Evolutionary conservation across 2,329 filamentous ascomycete genomes (phyloP), one percentile per base, ranked within the genome.

Genomic region (Xylariaceae sp.): DNA sequence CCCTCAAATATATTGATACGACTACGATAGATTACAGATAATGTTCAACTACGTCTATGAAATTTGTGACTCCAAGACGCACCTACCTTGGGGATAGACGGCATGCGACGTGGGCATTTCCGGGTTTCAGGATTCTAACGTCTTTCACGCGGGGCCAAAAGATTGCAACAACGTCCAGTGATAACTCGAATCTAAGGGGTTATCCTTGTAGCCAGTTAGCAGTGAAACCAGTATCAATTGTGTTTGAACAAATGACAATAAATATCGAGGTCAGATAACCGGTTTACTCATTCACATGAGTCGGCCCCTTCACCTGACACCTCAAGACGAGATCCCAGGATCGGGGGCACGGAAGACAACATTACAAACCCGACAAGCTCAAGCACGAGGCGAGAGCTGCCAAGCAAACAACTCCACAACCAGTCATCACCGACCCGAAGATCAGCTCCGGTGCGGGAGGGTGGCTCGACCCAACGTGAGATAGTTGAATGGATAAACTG

Each of bases 401-500:
- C 53, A 59, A 59, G 17, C 6, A 55, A 62, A 62, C 62, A 79
- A 85, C 84, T 87, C 79, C 83, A 87, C 84, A 83, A 87, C 84
- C 75, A 62, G 66, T 87, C 83, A 73, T 87, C 66, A 70, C 74
- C 66, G 59, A 59, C 64, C 51, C 54, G 52, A 57, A 56, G 64
- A 61, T 55, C 63, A 52, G 58, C 79, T 88, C 70, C 63, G 78
- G 83, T 86, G 79, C 64, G 83, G 78, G 75, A 87, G 85, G 70
- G 78, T 80, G 76, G 78, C 81, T 85, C 72, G 83, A 82, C 71
- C 63, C 68, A 67, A 47, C 65, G 75, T 72, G 75, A 74, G 64
- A 72, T 85, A 74, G 79, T 83, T 76, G 81, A 85, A 85, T 85
- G 81, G 81, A 85, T 85, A 82, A 80, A 80, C 81, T 81, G 53